Base-by-base conservation (phyloP, 192 early-diverging fungal genomes). In the Backusella psychrophila region DNA sequence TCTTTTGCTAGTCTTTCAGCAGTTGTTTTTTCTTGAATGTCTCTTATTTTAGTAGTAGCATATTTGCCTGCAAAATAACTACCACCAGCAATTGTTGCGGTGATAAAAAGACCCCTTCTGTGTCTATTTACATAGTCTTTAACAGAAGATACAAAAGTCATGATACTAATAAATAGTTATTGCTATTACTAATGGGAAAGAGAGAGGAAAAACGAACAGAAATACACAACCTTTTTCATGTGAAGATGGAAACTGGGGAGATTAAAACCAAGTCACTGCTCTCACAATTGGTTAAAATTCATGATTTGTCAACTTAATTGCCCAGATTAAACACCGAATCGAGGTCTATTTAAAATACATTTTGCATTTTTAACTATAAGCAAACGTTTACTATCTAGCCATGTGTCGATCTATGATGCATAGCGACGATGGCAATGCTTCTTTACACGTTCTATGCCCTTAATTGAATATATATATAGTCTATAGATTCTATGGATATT, bases 51-150 rank as follows among this genome's bases (percentile, higher is more conserved):
- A 77, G 82, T 87, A 17, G 85, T 85, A 11, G 93, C 92, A 78
- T 93, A 93, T 78, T 92, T 90, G 41, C 89, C 91, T 44, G 90
- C 88, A 77, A 90, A 84, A 81, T 94, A 94, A 72, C 86, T 78
- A 35, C 93, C 92, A 19, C 92, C 91, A n/a, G 88, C 86, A 39
- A 94, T 77, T 7, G 89, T 87, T 17, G 89, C 91, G 0, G 91
- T 90, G 34, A 94, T 84, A 49, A 88, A 72, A 31, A 93, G 72
- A 46, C 89, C 89, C 46, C 83, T 90, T 67, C 87, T 87, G 80
- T 94, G 93, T 71, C 88, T 86, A 53, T 87, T 89, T n/a, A 87
- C 83, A 80, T 90, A 93, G 19, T 86, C 84, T 75, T 85, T 88
- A 23, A 87, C 77, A 1, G 88, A 80, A 15, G 87, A 80, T 19